These are phyloP conservation scores for Alternaria sp. DNA, from an alignment of 2,329 filamentous ascomycete genomes.

Conservation along the genomic window DNA sequence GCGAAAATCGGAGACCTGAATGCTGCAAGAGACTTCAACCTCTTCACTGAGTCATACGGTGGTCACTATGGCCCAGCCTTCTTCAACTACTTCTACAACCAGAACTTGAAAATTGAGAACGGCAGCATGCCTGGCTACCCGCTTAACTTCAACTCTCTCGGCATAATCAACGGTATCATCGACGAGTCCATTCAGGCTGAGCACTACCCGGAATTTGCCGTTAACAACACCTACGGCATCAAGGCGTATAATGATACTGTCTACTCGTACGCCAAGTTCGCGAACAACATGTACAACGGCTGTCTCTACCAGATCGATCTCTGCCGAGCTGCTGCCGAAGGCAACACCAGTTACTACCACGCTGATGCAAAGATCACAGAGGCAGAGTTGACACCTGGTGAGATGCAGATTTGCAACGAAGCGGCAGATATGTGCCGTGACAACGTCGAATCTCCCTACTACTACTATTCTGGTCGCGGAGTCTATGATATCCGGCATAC, in stretches of 20 bases:
- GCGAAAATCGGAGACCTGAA: constrained; percentile 45
- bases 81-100: constrained; percentile 65
- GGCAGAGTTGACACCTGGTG: constrained; percentile 38
- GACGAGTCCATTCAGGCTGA: constrained; percentile 58
- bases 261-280: constrained; percentile 66
- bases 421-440: constrained; percentile 65
- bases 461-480: constrained; percentile 61
- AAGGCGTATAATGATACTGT: constrained; percentile 65
- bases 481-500: constrained; percentile 62
- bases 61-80: constrained; percentile 64
- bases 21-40: constrained; percentile 55
- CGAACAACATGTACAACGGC: constrained; percentile 57
- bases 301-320: constrained; percentile 59
- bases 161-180: constrained; percentile 59
- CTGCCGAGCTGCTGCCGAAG: constrained; percentile 60
- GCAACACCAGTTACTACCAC: constrained; percentile 32
- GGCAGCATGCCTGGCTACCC: constrained; percentile 58
- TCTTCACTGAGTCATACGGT: constrained; percentile 64
- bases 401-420: constrained; percentile 59
- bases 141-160: constrained; percentile 63
- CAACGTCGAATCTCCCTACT: constrained; percentile 67
- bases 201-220: constrained; percentile 62
- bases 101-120: constrained; percentile 64
- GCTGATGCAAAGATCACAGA: constrained; percentile 23
- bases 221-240: constrained; percentile 66